phyloP scores from a whole-genome alignment of 108 stramenopile species.

The Discostella pseudostelligera region DNA sequence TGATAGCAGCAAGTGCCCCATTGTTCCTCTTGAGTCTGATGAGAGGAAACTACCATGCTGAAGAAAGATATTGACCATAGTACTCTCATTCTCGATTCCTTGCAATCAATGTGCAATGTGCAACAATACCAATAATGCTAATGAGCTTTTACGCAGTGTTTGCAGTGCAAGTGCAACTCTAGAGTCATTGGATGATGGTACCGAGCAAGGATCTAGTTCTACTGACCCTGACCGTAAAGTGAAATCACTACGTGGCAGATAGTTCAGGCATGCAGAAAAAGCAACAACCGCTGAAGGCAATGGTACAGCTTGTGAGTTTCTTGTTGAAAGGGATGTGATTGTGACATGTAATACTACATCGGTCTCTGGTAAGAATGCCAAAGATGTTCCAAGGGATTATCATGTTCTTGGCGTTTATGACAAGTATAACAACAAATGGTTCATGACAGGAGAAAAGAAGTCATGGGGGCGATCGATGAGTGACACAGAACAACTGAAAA shows the following conservation, averaged over 20 bases:
- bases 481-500: neutral
- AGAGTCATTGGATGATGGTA: neutral
- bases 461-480: neutral
- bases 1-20: too few relatives aligned
- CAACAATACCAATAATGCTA: neutral
- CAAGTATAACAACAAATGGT: conserved; percentile 4
- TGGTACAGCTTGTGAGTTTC: neutral
- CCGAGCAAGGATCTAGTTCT: neutral
- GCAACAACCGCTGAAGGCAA: neutral
- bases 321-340: neutral
- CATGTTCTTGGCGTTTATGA: neutral
- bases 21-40: too few relatives aligned
- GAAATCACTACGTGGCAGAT: neutral
- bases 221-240: neutral
- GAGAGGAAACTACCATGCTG: neutral
- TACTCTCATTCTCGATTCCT: neutral
- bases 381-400: neutral
- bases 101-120: neutral
- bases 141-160: neutral
- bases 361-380: neutral
- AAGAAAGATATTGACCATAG: neutral
- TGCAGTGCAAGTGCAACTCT: neutral
- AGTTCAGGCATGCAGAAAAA: neutral
- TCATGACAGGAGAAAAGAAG: conserved; percentile 1
- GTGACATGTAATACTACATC: neutral